Conservation (phyloP, 495 filamentous ascomycete species). For the Parathielavia appendiculata region DNA sequence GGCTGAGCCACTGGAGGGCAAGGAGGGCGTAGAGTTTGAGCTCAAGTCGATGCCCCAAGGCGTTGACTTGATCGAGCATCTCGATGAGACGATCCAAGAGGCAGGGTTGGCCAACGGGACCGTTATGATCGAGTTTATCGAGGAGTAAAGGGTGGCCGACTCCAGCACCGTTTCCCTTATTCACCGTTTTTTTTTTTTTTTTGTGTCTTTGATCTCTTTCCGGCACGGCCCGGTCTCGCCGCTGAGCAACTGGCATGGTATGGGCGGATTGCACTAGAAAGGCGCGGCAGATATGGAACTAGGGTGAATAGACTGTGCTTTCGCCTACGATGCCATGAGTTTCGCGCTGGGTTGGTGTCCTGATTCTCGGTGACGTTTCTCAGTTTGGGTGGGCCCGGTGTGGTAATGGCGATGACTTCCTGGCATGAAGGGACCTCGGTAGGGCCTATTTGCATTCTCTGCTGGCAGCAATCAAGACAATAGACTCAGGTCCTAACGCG, state of each 20-base stretch:
- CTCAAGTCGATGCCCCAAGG: constrained; percentile 66
- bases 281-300: background rate
- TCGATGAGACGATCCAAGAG: constrained; percentile 69
- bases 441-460: constrained; percentile 4
- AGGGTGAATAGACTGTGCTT: background rate
- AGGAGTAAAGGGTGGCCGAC: constrained; percentile 41
- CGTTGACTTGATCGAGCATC: constrained; percentile 68
- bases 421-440: background rate
- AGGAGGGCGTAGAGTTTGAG: constrained; percentile 74
- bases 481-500: background rate
- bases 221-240: background rate
- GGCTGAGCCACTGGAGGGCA: constrained; percentile 69
- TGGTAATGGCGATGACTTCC: background rate
- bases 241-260: background rate
- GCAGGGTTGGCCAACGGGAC: constrained; percentile 86
- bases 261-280: constrained; percentile 2
- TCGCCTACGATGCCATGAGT: background rate
- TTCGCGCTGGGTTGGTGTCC: background rate
- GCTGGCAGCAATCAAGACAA: background rate
- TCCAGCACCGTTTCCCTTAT: background rate
- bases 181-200: background rate
- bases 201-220: background rate
- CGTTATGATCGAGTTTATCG: constrained; percentile 85
- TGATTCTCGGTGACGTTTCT: background rate
- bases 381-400: background rate